A percentile compares a stretch with the other conserved stretches of the same genome.
Conservation (phyloP, 2,329 filamentous ascomycete species). For the Blastomyces parvus region DNA sequence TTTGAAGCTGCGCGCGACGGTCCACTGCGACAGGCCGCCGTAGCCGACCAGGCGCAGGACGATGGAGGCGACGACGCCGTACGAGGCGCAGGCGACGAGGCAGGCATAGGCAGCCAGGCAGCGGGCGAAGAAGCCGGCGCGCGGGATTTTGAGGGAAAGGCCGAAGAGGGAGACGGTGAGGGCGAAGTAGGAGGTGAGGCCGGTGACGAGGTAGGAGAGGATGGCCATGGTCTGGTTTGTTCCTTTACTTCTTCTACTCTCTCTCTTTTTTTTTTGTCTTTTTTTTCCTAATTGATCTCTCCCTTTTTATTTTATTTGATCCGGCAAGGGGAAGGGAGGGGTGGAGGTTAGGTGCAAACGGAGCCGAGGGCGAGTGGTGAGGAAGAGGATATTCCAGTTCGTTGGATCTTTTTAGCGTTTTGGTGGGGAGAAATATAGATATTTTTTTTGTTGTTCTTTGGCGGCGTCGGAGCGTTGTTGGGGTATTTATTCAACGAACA, state of each 20-base stretch:
- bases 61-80: slow-evolving; percentile 67
- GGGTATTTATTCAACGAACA: too few species aligned
- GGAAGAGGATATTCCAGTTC: too few species aligned
- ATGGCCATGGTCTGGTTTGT: slow-evolving; percentile 44
- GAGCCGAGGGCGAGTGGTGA: background rate
- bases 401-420: background rate
- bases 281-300: background rate
- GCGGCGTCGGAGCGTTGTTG: too few species aligned
- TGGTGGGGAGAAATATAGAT: too few species aligned
- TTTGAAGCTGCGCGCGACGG: slow-evolving; percentile 68
- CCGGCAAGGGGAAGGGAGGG: background rate
- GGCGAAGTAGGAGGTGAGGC: slow-evolving; percentile 55
- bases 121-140: slow-evolving; percentile 38
- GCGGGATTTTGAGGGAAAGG: slow-evolving; percentile 34
- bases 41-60: slow-evolving; percentile 61
- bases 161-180: slow-evolving; percentile 45
- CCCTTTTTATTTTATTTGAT: background rate
- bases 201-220: slow-evolving; percentile 49
- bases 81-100: slow-evolving; percentile 47
- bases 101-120: slow-evolving; percentile 39
- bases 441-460: too few species aligned
- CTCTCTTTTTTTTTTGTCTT: background rate
- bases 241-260: background rate
- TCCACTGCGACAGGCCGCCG: slow-evolving; percentile 75
- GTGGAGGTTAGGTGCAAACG: background rate